A percentile compares a stretch with the other conserved stretches of the same genome.
phyloP scores from a whole-genome alignment of 2,329 filamentous ascomycete genomes.

The Colletotrichum chlorophyti region DNA sequence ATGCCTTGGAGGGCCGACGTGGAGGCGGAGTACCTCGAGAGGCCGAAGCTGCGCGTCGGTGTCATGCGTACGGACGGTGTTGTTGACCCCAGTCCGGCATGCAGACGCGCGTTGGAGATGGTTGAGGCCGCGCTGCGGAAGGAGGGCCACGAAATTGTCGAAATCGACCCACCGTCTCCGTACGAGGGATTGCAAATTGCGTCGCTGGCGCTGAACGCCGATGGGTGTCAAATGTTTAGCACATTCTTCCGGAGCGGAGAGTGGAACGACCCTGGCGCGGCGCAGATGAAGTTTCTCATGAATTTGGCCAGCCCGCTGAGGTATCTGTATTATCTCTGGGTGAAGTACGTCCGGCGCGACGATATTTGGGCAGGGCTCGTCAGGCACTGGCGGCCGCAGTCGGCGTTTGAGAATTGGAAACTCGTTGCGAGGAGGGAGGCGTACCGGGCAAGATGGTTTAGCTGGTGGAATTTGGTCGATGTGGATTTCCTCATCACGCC shows the following conservation, averaged over 20 bases:
- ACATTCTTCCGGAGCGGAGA: constrained; percentile 80
- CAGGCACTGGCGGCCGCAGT: constrained; percentile 75
- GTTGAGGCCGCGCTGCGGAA: constrained; percentile 72
- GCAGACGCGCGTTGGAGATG: constrained; percentile 75
- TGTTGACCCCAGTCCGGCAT: constrained; percentile 86
- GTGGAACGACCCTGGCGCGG: constrained; percentile 78
- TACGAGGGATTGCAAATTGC: constrained; percentile 80
- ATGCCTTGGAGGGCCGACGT: constrained; percentile 76
- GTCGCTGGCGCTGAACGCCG: constrained; percentile 81
- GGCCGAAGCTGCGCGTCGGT: constrained; percentile 73
- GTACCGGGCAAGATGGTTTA: constrained; percentile 80
- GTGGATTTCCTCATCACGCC: constrained; percentile 83
- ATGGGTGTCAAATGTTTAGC: constrained; percentile 82
- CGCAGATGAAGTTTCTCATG: constrained; percentile 78
- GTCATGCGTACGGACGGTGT: constrained; percentile 82
- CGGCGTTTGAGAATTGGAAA: constrained; percentile 81
- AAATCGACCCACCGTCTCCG: constrained; percentile 69
- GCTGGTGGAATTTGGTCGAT: constrained; percentile 79
- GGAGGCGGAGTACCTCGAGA: constrained; percentile 64
- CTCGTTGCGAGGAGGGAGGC: constrained; percentile 78
- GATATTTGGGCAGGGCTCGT: constrained; percentile 80
- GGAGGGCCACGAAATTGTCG: constrained; percentile 78
- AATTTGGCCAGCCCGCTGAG: constrained; percentile 75
- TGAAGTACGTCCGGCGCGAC: constrained; percentile 83
- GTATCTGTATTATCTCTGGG: constrained; percentile 87